Conservation (phyloP, 2,329 filamentous ascomycete species). For the Trichoderma sp. region DNA sequence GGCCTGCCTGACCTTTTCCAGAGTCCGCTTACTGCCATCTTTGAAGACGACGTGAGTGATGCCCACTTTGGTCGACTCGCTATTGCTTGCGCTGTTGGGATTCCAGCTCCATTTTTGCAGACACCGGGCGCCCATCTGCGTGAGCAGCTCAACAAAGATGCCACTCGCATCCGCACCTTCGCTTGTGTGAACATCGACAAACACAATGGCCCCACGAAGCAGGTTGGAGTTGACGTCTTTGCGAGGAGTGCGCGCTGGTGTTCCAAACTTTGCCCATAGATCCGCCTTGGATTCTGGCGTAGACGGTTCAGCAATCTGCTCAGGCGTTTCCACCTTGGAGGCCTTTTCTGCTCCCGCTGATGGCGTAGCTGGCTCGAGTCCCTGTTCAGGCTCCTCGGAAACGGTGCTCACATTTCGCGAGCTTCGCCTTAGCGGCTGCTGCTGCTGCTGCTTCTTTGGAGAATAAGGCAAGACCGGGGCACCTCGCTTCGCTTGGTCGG, state of each 20-base stretch:
- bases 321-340: slow-evolving; percentile 59
- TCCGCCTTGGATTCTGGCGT: slow-evolving; percentile 51
- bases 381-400: slow-evolving; percentile 31
- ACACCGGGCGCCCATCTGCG: slow-evolving; percentile 78
- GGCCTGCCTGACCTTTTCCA: slow-evolving; percentile 76
- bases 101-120: slow-evolving; percentile 78
- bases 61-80: slow-evolving; percentile 58
- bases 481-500: slow-evolving; percentile 47
- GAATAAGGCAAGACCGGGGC: slow-evolving; percentile 58
- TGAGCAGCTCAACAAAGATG: slow-evolving; percentile 79
- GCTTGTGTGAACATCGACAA: slow-evolving; percentile 80
- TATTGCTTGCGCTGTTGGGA: slow-evolving; percentile 44
- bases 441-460: slow-evolving; percentile 47
- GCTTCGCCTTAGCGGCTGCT: slow-evolving; percentile 35
- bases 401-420: slow-evolving; percentile 20
- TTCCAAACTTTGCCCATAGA: slow-evolving; percentile 56
- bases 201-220: slow-evolving; percentile 73
- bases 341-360: slow-evolving; percentile 54
- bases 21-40: slow-evolving; percentile 75
- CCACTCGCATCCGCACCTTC: slow-evolving; percentile 78
- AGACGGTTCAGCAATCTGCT: slow-evolving; percentile 32
- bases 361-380: slow-evolving; percentile 35
- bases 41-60: slow-evolving; percentile 92
- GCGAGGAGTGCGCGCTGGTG: slow-evolving; percentile 58
- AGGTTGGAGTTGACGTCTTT: slow-evolving; percentile 55